Conservation (phyloP, 2,329 filamentous ascomycete species). For the Verticillium albo-atrum region DNA sequence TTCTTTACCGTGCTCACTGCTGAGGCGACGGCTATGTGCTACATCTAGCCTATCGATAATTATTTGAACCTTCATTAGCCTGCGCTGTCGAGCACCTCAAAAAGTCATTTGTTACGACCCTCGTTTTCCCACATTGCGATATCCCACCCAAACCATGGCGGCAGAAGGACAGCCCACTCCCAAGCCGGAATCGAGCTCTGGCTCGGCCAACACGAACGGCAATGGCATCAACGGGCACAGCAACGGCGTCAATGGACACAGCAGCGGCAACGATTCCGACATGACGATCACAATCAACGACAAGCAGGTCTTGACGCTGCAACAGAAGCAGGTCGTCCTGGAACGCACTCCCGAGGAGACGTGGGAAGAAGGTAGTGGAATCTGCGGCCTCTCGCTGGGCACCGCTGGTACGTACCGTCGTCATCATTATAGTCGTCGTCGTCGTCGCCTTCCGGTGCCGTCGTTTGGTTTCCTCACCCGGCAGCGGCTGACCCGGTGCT, state of each 20-base stretch:
- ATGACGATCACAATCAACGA: not conserved
- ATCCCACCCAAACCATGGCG: not conserved
- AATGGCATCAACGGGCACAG: not conserved
- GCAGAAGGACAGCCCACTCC: not conserved
- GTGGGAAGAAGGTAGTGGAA: not conserved
- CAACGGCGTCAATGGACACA: not conserved
- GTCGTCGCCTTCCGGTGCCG: not conserved
- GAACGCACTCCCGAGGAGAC: not conserved
- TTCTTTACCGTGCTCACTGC: not conserved
- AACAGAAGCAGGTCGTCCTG: not conserved
- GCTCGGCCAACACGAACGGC: not conserved
- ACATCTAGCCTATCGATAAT: not conserved
- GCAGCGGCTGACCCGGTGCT: not conserved
- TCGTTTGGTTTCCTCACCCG: not conserved
- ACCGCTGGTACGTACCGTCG: not conserved
- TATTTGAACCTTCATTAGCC: not conserved
- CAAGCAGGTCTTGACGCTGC: conserved; percentile 1
- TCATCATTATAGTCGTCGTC: not conserved
- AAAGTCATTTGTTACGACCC: not conserved
- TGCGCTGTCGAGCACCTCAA: not conserved
- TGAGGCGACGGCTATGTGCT: not conserved
- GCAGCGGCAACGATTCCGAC: not conserved
- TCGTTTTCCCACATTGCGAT: not conserved
- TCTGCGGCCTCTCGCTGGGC: not conserved
- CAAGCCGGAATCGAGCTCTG: not conserved